These are phyloP conservation scores for Ophiostoma montium DNA, from an alignment of 2,329 filamentous ascomycete species.

Conservation along the genomic window DNA sequence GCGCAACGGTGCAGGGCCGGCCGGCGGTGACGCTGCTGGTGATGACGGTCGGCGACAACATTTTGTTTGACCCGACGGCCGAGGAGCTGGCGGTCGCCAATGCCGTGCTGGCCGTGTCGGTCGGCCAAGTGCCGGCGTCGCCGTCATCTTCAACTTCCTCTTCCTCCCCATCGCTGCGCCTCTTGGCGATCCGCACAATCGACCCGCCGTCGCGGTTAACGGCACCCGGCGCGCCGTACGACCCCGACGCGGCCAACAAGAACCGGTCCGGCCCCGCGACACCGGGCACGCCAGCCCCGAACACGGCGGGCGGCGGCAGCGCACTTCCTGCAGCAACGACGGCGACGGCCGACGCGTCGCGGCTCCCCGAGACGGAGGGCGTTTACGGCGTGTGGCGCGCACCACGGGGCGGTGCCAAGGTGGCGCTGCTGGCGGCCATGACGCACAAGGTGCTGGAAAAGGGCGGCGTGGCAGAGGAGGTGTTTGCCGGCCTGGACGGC, in stretches of 20 bases:
- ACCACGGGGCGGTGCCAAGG: constrained; percentile 68
- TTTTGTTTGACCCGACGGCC: constrained; percentile 83
- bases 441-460: constrained; percentile 62
- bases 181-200: constrained; percentile 58
- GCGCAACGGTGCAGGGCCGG: constrained; percentile 22
- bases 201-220: constrained; percentile 63
- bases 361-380: constrained; percentile 36
- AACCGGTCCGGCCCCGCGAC: constrained; percentile 23
- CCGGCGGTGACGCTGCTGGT: constrained; percentile 87
- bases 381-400: constrained; percentile 73
- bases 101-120: constrained; percentile 70
- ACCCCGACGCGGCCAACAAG: constrained; percentile 36
- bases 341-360: constrained; percentile 21
- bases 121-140: constrained; percentile 34
- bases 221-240: constrained; percentile 53
- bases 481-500: constrained; percentile 64
- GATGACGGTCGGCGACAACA: constrained; percentile 69
- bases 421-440: constrained; percentile 57
- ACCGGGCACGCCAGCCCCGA: constrained; percentile 15
- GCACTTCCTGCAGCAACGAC: constrained; percentile 20
- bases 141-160: constrained; percentile 9
- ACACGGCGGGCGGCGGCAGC: not conserved
- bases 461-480: constrained; percentile 73
- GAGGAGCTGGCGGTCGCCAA: constrained; percentile 93
- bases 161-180: constrained; percentile 31